A percentile compares a stretch with the other conserved stretches of the same genome.
Evolutionary conservation across 1,139 yeast species (phyloP).

Genomic region (Saccharomyces hybrid): DNA sequence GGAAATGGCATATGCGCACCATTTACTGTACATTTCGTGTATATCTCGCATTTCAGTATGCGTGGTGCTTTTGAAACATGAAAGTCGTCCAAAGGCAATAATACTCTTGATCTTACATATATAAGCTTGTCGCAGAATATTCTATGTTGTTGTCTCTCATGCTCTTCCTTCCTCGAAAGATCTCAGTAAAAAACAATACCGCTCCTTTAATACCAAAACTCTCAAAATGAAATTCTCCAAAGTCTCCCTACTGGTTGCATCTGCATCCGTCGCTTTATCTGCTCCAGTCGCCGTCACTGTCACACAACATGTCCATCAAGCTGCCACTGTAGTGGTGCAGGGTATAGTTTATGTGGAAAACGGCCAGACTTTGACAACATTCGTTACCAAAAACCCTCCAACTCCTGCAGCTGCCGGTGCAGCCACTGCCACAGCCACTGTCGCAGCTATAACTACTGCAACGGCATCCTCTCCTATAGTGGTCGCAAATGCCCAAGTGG

Average conservation of each 20-base stretch:
- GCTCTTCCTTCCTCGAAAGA: neutral
- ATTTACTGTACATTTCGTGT: neutral
- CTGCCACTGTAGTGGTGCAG: slow-evolving; percentile 24
- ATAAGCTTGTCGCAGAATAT: neutral
- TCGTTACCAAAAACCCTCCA: slow-evolving; percentile 10
- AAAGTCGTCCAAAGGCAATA: neutral
- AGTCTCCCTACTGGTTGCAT: slow-evolving; percentile 28
- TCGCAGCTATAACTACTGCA: slow-evolving; percentile 7
- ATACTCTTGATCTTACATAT: neutral
- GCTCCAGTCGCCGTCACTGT: slow-evolving; percentile 34
- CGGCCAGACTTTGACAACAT: slow-evolving; percentile 27
- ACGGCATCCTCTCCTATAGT: slow-evolving; percentile 8
- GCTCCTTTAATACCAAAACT: neutral
- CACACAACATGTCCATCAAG: slow-evolving; percentile 27
- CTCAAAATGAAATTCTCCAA: slow-evolving; percentile 22
- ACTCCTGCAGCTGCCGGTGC: slow-evolving; percentile 3
- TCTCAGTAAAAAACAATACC: neutral
- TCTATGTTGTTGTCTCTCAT: neutral
- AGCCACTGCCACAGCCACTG: slow-evolving; percentile 8
- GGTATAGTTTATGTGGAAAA: slow-evolving; percentile 25
- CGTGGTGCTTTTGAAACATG: neutral
- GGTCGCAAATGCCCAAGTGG: slow-evolving; percentile 8
- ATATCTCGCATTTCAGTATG: neutral
- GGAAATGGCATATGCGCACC: neutral
- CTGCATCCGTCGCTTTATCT: slow-evolving; percentile 27